These are phyloP conservation scores for Huntiella moniliformis DNA, from an alignment of 2,329 filamentous ascomycete genomes.

Conservation along the genomic window DNA sequence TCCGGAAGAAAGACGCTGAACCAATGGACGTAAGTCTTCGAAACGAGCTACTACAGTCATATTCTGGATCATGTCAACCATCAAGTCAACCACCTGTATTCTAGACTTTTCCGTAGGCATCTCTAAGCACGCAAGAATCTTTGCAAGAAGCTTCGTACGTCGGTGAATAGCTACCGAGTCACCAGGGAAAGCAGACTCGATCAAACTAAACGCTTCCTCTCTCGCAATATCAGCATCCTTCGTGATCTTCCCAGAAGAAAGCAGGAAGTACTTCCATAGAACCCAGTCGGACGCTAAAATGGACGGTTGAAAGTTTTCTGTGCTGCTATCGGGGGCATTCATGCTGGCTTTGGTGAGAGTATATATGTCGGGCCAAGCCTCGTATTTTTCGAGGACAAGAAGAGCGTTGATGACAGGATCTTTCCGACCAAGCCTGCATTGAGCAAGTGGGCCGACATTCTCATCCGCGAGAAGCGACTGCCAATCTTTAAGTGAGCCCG, in stretches of 20 bases:
- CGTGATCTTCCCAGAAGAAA: slow-evolving; percentile 16
- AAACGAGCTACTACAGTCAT: slow-evolving; percentile 9
- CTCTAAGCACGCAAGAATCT: slow-evolving; percentile 21
- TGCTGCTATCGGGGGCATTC: slow-evolving; percentile 19
- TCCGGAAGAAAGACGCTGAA: slow-evolving; percentile 4
- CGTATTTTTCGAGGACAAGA: slow-evolving; percentile 19
- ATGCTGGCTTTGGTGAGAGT: slow-evolving; percentile 27
- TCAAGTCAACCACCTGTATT: slow-evolving; percentile 1
- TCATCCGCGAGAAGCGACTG: slow-evolving; percentile 22
- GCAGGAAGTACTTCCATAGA: slow-evolving; percentile 19
- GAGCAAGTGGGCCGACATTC: slow-evolving; percentile 23
- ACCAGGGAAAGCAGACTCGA: slow-evolving; percentile 18
- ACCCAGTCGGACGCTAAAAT: slow-evolving; percentile 27
- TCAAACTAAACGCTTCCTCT: slow-evolving; percentile 16
- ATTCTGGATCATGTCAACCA: slow-evolving; percentile 10
- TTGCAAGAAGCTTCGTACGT: slow-evolving; percentile 22
- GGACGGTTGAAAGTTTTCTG: slow-evolving; percentile 20
- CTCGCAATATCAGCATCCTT: slow-evolving; percentile 15
- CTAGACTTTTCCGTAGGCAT: slow-evolving; percentile 13
- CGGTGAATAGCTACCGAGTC: slow-evolving; percentile 21
- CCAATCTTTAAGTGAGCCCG: slow-evolving; percentile 25
- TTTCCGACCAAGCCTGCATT: slow-evolving; percentile 29
- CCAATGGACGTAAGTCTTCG: slow-evolving; percentile 10
- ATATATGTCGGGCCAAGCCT: slow-evolving; percentile 26
- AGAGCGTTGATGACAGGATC: slow-evolving; percentile 27